These are phyloP conservation scores for Boeremia lycopersici DNA, from an alignment of 2,329 filamentous ascomycete species.

Conservation along the genomic window DNA sequence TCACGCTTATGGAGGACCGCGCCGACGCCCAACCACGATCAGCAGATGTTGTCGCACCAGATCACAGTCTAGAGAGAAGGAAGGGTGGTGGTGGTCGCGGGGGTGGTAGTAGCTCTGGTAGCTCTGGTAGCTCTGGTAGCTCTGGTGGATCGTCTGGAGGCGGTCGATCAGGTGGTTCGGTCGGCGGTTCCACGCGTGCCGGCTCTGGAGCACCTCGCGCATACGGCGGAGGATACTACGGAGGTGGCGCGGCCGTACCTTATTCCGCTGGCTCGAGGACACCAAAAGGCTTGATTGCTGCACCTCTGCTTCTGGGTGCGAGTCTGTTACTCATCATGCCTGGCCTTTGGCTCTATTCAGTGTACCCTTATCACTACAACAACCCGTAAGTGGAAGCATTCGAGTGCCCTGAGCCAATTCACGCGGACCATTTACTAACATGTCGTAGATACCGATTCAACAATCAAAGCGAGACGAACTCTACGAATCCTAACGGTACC, in stretches of 20 bases:
- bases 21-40: conserved; percentile 21
- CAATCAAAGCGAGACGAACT: conserved; percentile 52
- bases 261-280: conserved; percentile 62
- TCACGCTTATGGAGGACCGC: conserved; percentile 29
- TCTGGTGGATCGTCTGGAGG: conserved; percentile 22
- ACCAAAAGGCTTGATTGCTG: conserved; percentile 59
- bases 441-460: conserved; percentile 52
- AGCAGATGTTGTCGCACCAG: conserved; percentile 36
- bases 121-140: conserved; percentile 22
- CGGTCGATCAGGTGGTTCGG: conserved; percentile 35
- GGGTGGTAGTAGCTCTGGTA: conserved; percentile 25
- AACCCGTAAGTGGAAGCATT: conserved; percentile 46
- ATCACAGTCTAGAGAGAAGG: conserved; percentile 44
- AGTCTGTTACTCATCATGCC: conserved; percentile 64
- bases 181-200: conserved; percentile 54
- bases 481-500: conserved; percentile 47
- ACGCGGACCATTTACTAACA: background rate
- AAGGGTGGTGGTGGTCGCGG: conserved; percentile 47
- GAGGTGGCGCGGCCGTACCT: conserved; percentile 63
- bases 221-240: conserved; percentile 70
- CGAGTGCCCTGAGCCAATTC: background rate
- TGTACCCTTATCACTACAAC: conserved; percentile 65
- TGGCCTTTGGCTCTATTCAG: conserved; percentile 67
- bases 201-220: conserved; percentile 64
- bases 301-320: conserved; percentile 54